Base-by-base conservation (phyloP, 2,329 filamentous ascomycete species). In the Mollisiaceae sp. region DNA sequence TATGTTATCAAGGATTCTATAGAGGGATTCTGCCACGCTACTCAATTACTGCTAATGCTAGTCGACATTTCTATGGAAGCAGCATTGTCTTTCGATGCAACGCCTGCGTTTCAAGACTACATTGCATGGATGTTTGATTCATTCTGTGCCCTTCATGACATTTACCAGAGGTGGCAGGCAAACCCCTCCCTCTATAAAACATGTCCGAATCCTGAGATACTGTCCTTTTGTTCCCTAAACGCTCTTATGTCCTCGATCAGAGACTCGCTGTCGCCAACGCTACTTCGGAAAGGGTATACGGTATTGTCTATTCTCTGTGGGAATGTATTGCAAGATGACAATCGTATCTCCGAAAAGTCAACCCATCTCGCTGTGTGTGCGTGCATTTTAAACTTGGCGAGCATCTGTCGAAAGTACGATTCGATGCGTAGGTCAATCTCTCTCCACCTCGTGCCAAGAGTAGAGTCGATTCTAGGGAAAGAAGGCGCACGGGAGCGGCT, bases 71-170 rank as follows among this genome's bases (percentile, higher is more conserved):
- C 74, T 18, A 67, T 71, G 3, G 70, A 67, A 61, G 67, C 72
- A 55, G 65, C 68, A n/a, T 36, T 50, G 15, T 67, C 69, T 12
- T 70, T 68, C 62, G 69, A 74, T 68, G 67, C 73, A 58, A 72
- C 71, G n/a, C 67, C 71, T 11, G 70, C 71, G 47, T 75, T 76
- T 65, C 71, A 75, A 65, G 72, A 75, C 35, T 74, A 77, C 54
- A 27, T 76, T 8, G 68, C 69, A 12, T 77, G 75, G 76, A 58
- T 77, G 35, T 56, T 77, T 18, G 75, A 77, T 57, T 74, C 73
- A 1, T 71, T 76, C 56, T 45, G 71, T 56, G 24, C 58, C 2
- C 32, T 66, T 5, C 69, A 73, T 59, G 70, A 75, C 8, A 39
- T 74, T 18, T 62, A 69, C 24, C 72, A 70, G 36, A 67, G 65